phyloP scores from a whole-genome alignment of 2,329 filamentous ascomycete species.

The Amylocarpus encephaloides region DNA sequence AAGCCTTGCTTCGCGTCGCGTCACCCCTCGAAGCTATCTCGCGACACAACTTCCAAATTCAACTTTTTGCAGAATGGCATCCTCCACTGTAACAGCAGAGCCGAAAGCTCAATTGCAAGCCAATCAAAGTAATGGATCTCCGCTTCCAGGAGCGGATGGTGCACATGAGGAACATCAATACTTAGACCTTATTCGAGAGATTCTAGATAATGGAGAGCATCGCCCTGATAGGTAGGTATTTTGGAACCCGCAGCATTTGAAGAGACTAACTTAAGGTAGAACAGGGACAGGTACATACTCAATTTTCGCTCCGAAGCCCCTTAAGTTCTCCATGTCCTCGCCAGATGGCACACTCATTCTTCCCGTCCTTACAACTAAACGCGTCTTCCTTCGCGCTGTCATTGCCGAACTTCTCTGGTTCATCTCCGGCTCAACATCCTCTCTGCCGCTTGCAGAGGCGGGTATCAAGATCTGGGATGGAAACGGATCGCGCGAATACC shows the following conservation, averaged over 20 bases:
- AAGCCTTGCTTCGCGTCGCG: too few relatives aligned
- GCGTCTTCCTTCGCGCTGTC: conserved; percentile 87
- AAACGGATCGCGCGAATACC: conserved; percentile 84
- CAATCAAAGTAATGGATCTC: too few relatives aligned
- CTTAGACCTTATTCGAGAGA: conserved; percentile 78
- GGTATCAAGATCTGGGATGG: conserved; percentile 98
- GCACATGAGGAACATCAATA: conserved; percentile 89
- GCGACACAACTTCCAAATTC: too few relatives aligned
- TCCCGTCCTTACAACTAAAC: conserved; percentile 93
- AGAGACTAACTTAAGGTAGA: conserved; percentile 36
- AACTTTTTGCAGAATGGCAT: too few relatives aligned
- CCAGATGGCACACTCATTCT: conserved; percentile 56
- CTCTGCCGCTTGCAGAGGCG: conserved; percentile 64
- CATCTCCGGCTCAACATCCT: conserved; percentile 76
- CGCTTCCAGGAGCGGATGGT: too few relatives aligned
- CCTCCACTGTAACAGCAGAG: too few relatives aligned
- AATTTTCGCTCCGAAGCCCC: conserved; percentile 77
- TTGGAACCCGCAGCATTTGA: neutral
- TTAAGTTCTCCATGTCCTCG: conserved; percentile 78
- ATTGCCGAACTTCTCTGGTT: conserved; percentile 96
- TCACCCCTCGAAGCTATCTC: too few relatives aligned
- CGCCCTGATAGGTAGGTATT: conserved; percentile 70
- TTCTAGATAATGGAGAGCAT: conserved; percentile 76
- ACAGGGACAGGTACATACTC: conserved; percentile 92
- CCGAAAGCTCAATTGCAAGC: too few relatives aligned